Evolutionary conservation across 768 basidiomycete genomes (phyloP).

Genomic region (Naematelia aurantialba): DNA sequence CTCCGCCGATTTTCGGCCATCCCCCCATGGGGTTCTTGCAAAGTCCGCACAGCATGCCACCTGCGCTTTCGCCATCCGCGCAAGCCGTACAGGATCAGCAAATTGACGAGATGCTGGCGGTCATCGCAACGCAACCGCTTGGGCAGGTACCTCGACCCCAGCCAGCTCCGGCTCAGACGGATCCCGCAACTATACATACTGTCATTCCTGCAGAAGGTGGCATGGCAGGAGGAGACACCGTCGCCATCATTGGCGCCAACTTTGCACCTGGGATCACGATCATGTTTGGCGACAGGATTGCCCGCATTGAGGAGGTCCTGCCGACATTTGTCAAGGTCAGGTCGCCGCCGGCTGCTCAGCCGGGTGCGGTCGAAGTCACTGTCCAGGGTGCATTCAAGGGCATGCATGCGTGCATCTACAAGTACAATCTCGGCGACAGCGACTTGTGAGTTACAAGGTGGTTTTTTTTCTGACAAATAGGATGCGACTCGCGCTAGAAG

Average conservation of each 20-base stretch:
- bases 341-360: conserved; percentile 62
- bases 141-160: conserved; percentile 1
- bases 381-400: conserved; percentile 65
- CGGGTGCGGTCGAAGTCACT: conserved; percentile 86
- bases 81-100: conserved; percentile 19
- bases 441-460: conserved; percentile 27
- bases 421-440: conserved; percentile 33
- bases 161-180: conserved; percentile 49
- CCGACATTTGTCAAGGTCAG: conserved; percentile 10
- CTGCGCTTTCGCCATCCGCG: background rate
- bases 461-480: conserved; percentile 4
- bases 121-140: conserved; percentile 2
- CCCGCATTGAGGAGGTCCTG: conserved; percentile 61
- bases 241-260: conserved; percentile 86
- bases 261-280: conserved; percentile 64
- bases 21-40: conserved; percentile 8
- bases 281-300: conserved; percentile 76
- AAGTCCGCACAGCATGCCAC: conserved; percentile 15
- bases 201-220: conserved; percentile 58
- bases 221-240: conserved; percentile 87
- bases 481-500: conserved; percentile 37
- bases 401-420: conserved; percentile 25
- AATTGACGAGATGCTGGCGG: conserved; percentile 4
- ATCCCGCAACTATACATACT: conserved; percentile 56
- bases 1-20: conserved; percentile 10